Conservation (phyloP, 75 land plant species). For the Picea glauca region DNA sequence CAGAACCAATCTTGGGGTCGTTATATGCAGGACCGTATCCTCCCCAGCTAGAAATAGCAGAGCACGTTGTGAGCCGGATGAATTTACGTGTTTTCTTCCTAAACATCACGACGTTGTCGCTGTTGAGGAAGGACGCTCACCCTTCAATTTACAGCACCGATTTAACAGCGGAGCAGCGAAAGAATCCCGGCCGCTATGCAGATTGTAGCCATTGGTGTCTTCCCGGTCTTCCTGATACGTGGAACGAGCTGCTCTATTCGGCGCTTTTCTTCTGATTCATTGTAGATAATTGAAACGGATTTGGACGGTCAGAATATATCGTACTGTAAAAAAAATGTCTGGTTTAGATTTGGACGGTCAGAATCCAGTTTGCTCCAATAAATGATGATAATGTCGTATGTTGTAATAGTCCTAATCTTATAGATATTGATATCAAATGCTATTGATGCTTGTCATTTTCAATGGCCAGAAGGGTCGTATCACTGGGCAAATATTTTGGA, state of each 20-base stretch:
- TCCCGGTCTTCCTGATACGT: conserved; percentile 44
- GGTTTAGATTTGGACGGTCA: too few species aligned
- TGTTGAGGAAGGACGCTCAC: conserved; percentile 32
- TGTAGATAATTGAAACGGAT: too few species aligned
- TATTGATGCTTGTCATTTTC: too few species aligned
- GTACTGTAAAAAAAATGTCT: too few species aligned
- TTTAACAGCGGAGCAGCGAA: conserved; percentile 1
- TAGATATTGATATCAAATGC: too few species aligned
- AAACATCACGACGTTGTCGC: conserved; percentile 32
- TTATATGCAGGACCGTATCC: background rate
- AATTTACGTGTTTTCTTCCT: conserved; percentile 10
- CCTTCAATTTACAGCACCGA: conserved; percentile 20
- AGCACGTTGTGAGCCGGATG: background rate
- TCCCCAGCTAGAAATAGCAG: background rate
- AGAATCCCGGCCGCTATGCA: conserved; percentile 9
- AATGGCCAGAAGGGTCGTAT: too few species aligned
- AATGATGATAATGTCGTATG: too few species aligned
- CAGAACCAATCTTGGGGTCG: background rate
- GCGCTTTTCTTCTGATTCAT: conserved; percentile 5
- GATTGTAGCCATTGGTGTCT: conserved; percentile 50
- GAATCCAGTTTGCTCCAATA: too few species aligned
- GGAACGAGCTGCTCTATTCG: conserved; percentile 37
- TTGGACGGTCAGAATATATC: too few species aligned
- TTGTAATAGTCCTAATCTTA: too few species aligned
- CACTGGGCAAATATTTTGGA: too few species aligned